Base-by-base conservation (phyloP, 176 grass and related monocot genomes). In the Poa pratensis region DNA sequence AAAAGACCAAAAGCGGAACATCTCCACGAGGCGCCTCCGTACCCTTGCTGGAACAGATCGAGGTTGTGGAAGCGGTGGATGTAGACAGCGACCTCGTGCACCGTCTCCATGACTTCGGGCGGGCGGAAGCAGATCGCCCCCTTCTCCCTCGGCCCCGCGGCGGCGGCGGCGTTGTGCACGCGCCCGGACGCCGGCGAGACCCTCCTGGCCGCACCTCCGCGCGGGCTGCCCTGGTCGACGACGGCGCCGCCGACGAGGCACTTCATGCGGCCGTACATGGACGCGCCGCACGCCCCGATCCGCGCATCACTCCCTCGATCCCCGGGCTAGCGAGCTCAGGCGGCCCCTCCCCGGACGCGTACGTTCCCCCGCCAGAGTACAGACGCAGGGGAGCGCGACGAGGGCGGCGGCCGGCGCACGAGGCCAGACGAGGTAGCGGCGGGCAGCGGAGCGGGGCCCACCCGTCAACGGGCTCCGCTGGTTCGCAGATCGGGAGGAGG, bases 1-100 rank as follows among this genome's bases (percentile, higher is more conserved):
- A 54, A 76, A 87, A 37, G 73, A 80, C 60, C 10, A 57, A 73
- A 81, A 43, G 77, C 28, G n/a, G 20, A 71, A 9, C 45, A 67
- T 53, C 27, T 52, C 23, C 84, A 80, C 64, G 48, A 75, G 72
- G 34, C 72, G 13, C 24, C 23, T 28, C 18, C 49, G 32, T 85
- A 98, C 96, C 96, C 96, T 89, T 98, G 95, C 82, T 98, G 95
- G 87, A 98, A 98, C 73, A 98, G 95, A 94, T 98, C 95, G 50
- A 98, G 95, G 83, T 98, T 98, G 85, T 98, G 95, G 88, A 98
- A 98, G 12, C 95, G 92, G 77, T 98, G 93, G 83, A 98, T 90
- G 83, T 98, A 98, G 68, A 98, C 86, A 51, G 95, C 95, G 66
- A 98, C 87, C 87, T 98, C 95, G 85, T 95, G 95, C 80, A 92